Conservation (phyloP, 2,329 filamentous ascomycete species). For the Colletotrichum karsti region DNA sequence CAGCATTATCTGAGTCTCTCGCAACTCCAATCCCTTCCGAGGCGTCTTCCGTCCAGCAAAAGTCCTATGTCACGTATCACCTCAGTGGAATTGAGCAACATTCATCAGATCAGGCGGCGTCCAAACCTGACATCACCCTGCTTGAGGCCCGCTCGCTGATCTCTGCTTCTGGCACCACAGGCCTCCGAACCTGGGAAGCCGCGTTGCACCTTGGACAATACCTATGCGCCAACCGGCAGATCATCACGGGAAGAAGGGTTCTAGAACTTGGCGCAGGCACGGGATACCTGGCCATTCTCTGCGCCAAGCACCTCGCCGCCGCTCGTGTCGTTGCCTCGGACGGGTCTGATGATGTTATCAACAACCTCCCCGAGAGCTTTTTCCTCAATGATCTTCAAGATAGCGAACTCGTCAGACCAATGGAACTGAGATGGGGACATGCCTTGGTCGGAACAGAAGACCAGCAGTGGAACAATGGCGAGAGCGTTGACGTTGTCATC, state of each 20-base stretch:
- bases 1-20: slow-evolving; percentile 71
- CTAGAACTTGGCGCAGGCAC: slow-evolving; percentile 82
- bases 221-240: slow-evolving; percentile 57
- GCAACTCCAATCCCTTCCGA: slow-evolving; percentile 71
- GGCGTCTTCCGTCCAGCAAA: slow-evolving; percentile 71
- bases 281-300: slow-evolving; percentile 78
- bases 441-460: slow-evolving; percentile 67
- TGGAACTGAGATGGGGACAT: slow-evolving; percentile 72
- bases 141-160: slow-evolving; percentile 76
- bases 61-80: slow-evolving; percentile 79
- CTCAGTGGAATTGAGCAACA: slow-evolving; percentile 45
- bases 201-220: slow-evolving; percentile 77
- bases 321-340: slow-evolving; percentile 74
- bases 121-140: slow-evolving; percentile 59
- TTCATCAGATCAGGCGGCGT: background rate
- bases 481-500: slow-evolving; percentile 69
- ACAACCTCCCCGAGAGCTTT: slow-evolving; percentile 72
- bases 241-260: slow-evolving; percentile 64
- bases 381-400: slow-evolving; percentile 72
- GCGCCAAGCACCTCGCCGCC: slow-evolving; percentile 71
- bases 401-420: slow-evolving; percentile 49
- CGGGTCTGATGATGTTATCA: slow-evolving; percentile 77
- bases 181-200: slow-evolving; percentile 84
- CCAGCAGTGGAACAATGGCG: slow-evolving; percentile 56
- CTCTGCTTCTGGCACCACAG: slow-evolving; percentile 77